phyloP scores from a whole-genome alignment of 225 moss, liverwort and hornwort species.

The Anthoceros angustus region DNA sequence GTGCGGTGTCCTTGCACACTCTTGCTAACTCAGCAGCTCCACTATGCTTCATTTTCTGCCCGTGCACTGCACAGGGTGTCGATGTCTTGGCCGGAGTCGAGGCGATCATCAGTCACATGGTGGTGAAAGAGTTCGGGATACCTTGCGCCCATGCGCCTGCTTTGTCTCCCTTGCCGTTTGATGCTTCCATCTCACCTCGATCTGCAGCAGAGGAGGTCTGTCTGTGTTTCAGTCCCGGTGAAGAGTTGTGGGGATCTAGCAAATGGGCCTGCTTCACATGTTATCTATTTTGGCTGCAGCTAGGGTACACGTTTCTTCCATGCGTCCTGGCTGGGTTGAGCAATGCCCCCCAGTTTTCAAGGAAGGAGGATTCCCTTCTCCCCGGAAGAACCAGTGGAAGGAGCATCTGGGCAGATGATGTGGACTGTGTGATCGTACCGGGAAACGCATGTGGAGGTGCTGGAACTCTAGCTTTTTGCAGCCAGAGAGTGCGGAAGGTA shows the following conservation, averaged over 20 bases:
- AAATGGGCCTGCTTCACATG: too few relatives aligned
- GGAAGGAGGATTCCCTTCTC: slow-evolving; percentile 17
- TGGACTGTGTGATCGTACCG: slow-evolving; percentile 78
- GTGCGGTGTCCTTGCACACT: background rate
- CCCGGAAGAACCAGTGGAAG: slow-evolving; percentile 15
- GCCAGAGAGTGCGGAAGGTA: slow-evolving; percentile 46
- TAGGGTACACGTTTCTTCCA: slow-evolving; percentile 80
- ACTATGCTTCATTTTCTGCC: slow-evolving; percentile 4
- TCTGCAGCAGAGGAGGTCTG: slow-evolving; percentile 81
- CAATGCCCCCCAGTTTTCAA: slow-evolving; percentile 68
- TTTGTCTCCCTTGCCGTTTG: slow-evolving; percentile 55
- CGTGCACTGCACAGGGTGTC: slow-evolving; percentile 44
- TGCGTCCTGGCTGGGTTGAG: slow-evolving; percentile 79
- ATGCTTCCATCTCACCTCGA: slow-evolving; percentile 68
- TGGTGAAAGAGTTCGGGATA: slow-evolving; percentile 54
- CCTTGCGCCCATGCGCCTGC: slow-evolving; percentile 97
- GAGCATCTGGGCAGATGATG: slow-evolving; percentile 65
- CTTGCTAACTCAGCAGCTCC: background rate
- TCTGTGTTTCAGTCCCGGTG: background rate
- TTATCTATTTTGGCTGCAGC: slow-evolving; percentile 25
- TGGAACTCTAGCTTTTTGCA: slow-evolving; percentile 64
- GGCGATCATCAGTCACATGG: slow-evolving; percentile 89
- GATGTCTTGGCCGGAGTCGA: slow-evolving; percentile 90
- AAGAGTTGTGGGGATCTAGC: background rate
- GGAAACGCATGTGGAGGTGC: slow-evolving; percentile 70